Percentiles rank a stretch among this genome's conserved stretches.
Conservation (phyloP, 1,139 yeast species). For the Schwanniomyces etchellsii region DNA sequence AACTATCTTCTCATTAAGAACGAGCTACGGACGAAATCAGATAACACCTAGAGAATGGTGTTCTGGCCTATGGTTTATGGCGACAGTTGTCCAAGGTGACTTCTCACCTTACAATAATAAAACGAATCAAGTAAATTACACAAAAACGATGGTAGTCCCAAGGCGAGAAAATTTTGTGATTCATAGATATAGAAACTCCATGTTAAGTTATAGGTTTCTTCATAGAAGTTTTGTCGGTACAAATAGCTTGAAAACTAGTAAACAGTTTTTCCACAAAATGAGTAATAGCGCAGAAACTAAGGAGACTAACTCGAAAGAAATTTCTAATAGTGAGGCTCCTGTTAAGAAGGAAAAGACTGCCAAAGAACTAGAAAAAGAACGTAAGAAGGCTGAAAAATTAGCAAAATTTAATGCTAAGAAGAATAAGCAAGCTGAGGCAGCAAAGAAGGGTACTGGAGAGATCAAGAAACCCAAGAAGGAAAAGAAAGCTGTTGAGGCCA, state of each 20-base stretch:
- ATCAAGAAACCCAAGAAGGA: slow-evolving; percentile 68
- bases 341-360: slow-evolving; percentile 47
- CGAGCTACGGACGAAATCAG: too few species aligned
- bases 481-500: slow-evolving; percentile 62
- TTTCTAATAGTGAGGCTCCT: slow-evolving; percentile 14
- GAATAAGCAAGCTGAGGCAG: slow-evolving; percentile 61
- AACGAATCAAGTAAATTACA: too few species aligned
- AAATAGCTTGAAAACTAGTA: slow-evolving; percentile 3
- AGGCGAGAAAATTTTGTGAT: too few species aligned
- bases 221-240: slow-evolving; percentile 9
- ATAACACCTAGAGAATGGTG: too few species aligned
- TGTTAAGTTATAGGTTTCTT: slow-evolving; percentile 17
- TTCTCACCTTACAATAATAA: too few species aligned
- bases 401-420: slow-evolving; percentile 94
- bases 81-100: too few species aligned
- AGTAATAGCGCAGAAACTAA: slow-evolving; percentile 7
- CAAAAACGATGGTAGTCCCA: too few species aligned
- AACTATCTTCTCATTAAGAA: too few species aligned
- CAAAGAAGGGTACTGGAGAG: slow-evolving; percentile 29
- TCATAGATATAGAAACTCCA: slow-evolving; percentile 12
- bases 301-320: slow-evolving; percentile 3
- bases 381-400: slow-evolving; percentile 92
- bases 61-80: too few species aligned
- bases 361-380: slow-evolving; percentile 84
- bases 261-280: slow-evolving; percentile 8